phyloP scores from a whole-genome alignment of 768 basidiomycete species.

The Mrakia blollopis region DNA sequence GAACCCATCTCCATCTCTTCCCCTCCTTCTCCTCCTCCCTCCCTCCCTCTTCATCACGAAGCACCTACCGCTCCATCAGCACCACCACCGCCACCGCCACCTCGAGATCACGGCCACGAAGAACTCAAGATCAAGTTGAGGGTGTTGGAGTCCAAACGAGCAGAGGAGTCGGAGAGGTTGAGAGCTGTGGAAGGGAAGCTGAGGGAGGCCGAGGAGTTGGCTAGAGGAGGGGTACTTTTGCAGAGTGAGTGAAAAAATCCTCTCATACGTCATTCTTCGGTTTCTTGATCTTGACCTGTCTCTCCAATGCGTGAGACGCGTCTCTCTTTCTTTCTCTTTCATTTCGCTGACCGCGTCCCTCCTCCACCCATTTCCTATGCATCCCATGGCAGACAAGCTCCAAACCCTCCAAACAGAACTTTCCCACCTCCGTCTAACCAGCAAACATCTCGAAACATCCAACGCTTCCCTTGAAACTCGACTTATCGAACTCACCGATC shows the following conservation, averaged over 20 bases:
- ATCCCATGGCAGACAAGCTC: slow-evolving; percentile 57
- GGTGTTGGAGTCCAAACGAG: slow-evolving; percentile 76
- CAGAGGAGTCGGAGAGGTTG: slow-evolving; percentile 77
- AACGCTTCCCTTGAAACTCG: slow-evolving; percentile 67
- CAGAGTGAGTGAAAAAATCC: slow-evolving; percentile 54
- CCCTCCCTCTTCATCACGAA: background rate
- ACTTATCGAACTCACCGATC: slow-evolving; percentile 74
- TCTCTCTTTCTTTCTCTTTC: background rate
- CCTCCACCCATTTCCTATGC: background rate
- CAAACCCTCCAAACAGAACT: slow-evolving; percentile 74
- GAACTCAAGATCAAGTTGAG: slow-evolving; percentile 77
- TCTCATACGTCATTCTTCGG: no score
- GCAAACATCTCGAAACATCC: slow-evolving; percentile 66
- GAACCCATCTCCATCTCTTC: background rate
- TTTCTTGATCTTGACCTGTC: no score
- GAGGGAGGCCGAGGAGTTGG: slow-evolving; percentile 75
- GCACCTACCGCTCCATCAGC: slow-evolving; percentile 47
- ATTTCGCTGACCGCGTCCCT: background rate
- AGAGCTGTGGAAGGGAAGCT: slow-evolving; percentile 80
- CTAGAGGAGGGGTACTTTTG: slow-evolving; percentile 78
- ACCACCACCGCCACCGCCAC: slow-evolving; percentile 35
- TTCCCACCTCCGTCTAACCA: slow-evolving; percentile 64
- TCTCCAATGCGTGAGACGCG: background rate
- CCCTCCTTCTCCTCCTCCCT: background rate
- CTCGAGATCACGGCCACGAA: slow-evolving; percentile 44